A percentile compares a stretch with the other conserved stretches of the same genome.
These are phyloP conservation scores for Toxoplasma gondii DNA, from an alignment of 169 alveolate species.

Conservation along the genomic window DNA sequence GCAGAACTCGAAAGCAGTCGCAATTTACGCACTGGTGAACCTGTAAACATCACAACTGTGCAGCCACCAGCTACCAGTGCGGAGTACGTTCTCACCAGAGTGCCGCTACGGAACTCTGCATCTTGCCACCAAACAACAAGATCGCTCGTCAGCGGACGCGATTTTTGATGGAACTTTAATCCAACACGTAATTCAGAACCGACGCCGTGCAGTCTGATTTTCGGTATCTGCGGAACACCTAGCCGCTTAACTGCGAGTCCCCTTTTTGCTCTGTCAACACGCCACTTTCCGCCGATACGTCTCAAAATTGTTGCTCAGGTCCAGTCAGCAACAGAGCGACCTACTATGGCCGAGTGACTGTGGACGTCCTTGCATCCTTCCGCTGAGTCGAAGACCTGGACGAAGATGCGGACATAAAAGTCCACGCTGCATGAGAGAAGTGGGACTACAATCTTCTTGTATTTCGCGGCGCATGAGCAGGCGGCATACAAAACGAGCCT, in stretches of 20 bases:
- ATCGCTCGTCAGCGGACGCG: too few relatives aligned
- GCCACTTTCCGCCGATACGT: too few relatives aligned
- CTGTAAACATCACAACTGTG: background rate
- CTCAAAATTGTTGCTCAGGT: too few relatives aligned
- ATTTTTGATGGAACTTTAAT: too few relatives aligned
- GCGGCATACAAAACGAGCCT: slow-evolving; percentile 67
- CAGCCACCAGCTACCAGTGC: background rate
- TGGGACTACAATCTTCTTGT: slow-evolving; percentile 85
- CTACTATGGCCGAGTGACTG: slow-evolving; percentile 56
- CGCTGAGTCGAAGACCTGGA: slow-evolving; percentile 66
- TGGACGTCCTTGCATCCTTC: slow-evolving; percentile 69
- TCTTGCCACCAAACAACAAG: too few relatives aligned
- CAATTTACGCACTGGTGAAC: slow-evolving; percentile 44
- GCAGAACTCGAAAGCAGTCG: slow-evolving; percentile 18
- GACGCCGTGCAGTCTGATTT: too few relatives aligned
- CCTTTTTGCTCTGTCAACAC: too few relatives aligned
- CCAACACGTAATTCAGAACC: too few relatives aligned
- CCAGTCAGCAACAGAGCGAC: background rate
- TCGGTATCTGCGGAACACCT: too few relatives aligned
- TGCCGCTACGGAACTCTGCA: too few relatives aligned
- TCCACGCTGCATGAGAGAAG: slow-evolving; percentile 88
- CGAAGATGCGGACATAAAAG: slow-evolving; percentile 86
- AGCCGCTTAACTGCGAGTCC: too few relatives aligned
- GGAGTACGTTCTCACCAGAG: background rate
- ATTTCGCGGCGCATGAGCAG: slow-evolving; percentile 61